A percentile compares a stretch with the other conserved stretches of the same genome.
Evolutionary conservation across 2,329 filamentous ascomycete genomes (phyloP).

Genomic region (Penicillium sp.): DNA sequence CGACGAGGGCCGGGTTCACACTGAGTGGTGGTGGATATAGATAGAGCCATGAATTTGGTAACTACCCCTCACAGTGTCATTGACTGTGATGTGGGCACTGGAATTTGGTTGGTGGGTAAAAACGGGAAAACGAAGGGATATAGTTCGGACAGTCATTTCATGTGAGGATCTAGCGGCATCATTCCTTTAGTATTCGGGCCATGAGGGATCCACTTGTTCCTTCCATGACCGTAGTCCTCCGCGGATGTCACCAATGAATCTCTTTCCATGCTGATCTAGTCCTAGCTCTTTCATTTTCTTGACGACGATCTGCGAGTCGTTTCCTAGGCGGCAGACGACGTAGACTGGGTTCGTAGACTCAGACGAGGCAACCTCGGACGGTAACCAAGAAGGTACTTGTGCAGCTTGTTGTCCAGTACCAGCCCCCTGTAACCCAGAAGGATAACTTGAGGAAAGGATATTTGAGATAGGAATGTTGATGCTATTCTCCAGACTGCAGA

Average conservation of each 20-base stretch:
- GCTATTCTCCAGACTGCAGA: conserved; percentile 72
- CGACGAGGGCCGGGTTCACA: conserved; percentile 47
- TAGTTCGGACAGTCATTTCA: neutral
- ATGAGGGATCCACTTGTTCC: conserved; percentile 41
- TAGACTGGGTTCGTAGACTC: conserved; percentile 37
- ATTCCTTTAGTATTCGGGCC: conserved; percentile 38
- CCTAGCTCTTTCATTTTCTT: conserved; percentile 42
- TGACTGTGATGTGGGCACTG: neutral
- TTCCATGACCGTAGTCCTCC: conserved; percentile 46
- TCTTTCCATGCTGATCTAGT: conserved; percentile 32
- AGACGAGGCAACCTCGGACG: conserved; percentile 21
- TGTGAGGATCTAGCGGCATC: neutral
- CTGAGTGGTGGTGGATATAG: conserved; percentile 51
- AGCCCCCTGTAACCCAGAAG: neutral
- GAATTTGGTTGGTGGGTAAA: neutral
- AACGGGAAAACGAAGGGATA: neutral
- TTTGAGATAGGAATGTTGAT: conserved; percentile 56
- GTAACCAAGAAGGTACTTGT: conserved; percentile 29
- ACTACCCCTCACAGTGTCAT: no score
- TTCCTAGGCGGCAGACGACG: conserved; percentile 50
- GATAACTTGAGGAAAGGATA: conserved; percentile 33
- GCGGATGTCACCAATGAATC: conserved; percentile 42
- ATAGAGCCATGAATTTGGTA: no score
- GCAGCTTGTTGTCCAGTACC: neutral
- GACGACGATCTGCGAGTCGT: conserved; percentile 49